Evolutionary conservation across 2,329 filamentous ascomycete genomes (phyloP), one percentile per base, ranked within the genome.

Genomic region (Calonectria pseudoturangicola): DNA sequence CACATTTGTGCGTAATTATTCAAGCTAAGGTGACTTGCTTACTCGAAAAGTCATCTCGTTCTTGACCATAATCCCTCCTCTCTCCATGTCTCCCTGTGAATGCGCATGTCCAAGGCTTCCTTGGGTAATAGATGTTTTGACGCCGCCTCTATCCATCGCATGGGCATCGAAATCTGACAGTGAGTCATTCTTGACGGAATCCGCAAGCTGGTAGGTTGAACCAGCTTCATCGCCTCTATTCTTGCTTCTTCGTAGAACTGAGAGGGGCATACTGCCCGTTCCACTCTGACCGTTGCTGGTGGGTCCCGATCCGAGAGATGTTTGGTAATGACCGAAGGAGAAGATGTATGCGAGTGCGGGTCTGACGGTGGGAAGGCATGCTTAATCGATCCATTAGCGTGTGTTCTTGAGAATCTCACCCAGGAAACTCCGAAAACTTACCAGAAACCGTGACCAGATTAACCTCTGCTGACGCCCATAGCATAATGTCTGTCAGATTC

Each of bases 391-490:
- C 18, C 4, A 18, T 60, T 41, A 60, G 54, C 13, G 15, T 27
- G 0, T 1, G 0, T 25, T 69, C 33, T 51, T 58, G 0, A 16
- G 6, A 0, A 1, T 0, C 3, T 12, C 4, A 30, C 18, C n/a
- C 21, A 28, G 21, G 51, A 27, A 51, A 25, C 4, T 33, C 9
- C 9, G 9, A 33, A 33, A 33, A 9, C 74, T 1, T 66, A 79
- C 78, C 65, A 1, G 78, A 80, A 1, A 80, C 71, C 0, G 77
- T 80, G 2, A 80, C 77, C 0, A 80, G 69, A 5, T 80, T 80
- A 2, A 79, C 78, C 16, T 80, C 78, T 0, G 79, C 77, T 0
- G 76, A 74, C 2, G 78, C 78, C 78, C 78, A 80, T 1, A 78
- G 69, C 0, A 80, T 68, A 33, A 80, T 80, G 0, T 74, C 69